phyloP scores from a whole-genome alignment of 768 basidiomycete genomes.

The Suillus spraguei region DNA sequence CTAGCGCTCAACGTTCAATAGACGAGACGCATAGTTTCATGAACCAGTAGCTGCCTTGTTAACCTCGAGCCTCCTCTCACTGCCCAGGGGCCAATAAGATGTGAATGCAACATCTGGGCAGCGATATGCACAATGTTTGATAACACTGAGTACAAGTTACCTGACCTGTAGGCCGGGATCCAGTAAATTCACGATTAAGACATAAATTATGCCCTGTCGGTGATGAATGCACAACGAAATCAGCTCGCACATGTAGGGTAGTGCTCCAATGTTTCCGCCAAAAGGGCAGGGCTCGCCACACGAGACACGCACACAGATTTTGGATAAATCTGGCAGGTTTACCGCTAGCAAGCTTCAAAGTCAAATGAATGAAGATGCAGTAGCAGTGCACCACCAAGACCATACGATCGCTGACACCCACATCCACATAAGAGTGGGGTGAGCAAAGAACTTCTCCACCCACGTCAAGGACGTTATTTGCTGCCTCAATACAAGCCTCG shows the following conservation, averaged over 20 bases:
- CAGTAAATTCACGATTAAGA: neutral
- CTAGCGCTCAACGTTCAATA: too few species aligned
- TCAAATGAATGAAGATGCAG: neutral
- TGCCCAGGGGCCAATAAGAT: neutral
- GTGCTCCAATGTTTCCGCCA: neutral
- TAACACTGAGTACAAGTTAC: neutral
- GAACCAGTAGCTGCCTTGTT: neutral
- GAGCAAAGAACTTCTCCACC: neutral
- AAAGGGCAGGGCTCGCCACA: neutral
- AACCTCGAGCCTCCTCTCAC: neutral
- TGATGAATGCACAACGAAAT: neutral
- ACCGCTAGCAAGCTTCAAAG: neutral
- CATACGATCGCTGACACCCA: neutral
- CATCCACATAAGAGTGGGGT: neutral
- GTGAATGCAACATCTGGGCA: neutral
- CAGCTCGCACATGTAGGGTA: neutral
- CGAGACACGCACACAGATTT: neutral
- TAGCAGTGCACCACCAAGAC: neutral
- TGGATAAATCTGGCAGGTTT: neutral
- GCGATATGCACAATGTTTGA: neutral
- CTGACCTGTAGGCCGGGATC: neutral
- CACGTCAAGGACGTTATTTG: neutral
- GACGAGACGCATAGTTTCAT: neutral
- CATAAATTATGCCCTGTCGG: neutral
- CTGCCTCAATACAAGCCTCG: neutral